Base-by-base conservation (phyloP, 2,329 filamentous ascomycete species). In the Pseudogymnoascus sp. region DNA sequence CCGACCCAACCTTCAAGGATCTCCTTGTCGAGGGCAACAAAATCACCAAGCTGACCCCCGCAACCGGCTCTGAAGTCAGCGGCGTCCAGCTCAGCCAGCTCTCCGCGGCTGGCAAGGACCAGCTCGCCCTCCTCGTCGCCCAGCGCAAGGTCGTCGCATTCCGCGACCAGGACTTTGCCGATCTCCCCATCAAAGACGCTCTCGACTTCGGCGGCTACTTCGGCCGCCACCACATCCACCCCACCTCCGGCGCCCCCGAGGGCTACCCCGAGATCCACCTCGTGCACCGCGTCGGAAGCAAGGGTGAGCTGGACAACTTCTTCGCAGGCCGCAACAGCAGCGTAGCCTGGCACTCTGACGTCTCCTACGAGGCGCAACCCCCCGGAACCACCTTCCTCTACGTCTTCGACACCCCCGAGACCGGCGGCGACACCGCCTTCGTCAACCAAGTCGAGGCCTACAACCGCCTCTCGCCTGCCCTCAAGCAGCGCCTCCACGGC, bases 311-410 rank as follows among this genome's bases (percentile, higher is more conserved):
- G 19, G 76, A 82, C 19, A 78, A 82, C 59, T 89, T 88, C 74
- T 86, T 91, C 67, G 76, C 81, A 62, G 83, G 84, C 55, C 83
- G 89, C 21, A 92, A 89, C 3, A 93, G 87, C 75, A 90, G 87
- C 0, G 86, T 95, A 1, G 90, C 90, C 6, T 96, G 91, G 91
- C 92, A 96, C 76, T 90, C 87, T 0, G 92, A 96, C 68, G 87
- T 96, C 1, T 90, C 89, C 0, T 96, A 95, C 72, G 92, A 96
- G 77, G 78, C 83, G 67, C 92, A 97, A 76, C 91, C 92, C 1
- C 91, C 92, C 0, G 91, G 91, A 31, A 96, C 91, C 0, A 96
- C 92, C 0, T 95, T 96, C 75, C 76, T 96, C 37, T 96, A 95
- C 72, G 81, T 92, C 59, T 82, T 97, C n/a, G 91, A 96, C 71